A percentile compares a stretch with the other conserved stretches of the same genome.
Conservation (phyloP, 2,329 filamentous ascomycete species). For the Clonostachys sp. region DNA sequence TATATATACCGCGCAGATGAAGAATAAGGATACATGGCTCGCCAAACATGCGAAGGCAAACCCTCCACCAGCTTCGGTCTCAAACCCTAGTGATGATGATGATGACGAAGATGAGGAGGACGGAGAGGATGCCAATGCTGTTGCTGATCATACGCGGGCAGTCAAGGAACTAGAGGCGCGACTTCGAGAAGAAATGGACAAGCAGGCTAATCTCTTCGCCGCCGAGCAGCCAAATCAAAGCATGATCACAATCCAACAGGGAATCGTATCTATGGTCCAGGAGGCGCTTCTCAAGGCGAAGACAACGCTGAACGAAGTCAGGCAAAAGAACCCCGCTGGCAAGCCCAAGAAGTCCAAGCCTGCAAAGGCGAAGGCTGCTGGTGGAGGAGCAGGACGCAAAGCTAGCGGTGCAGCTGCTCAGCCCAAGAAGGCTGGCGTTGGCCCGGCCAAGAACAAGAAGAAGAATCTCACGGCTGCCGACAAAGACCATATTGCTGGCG, state of each 20-base stretch:
- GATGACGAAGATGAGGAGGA: slow-evolving; percentile 68
- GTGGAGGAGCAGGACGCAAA: slow-evolving; percentile 34
- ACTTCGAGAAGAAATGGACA: slow-evolving; percentile 50
- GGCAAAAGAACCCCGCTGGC: slow-evolving; percentile 49
- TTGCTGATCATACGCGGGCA: slow-evolving; percentile 31
- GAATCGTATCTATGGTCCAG: slow-evolving; percentile 61
- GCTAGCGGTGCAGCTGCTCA: slow-evolving; percentile 19
- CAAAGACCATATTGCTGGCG: slow-evolving; percentile 86
- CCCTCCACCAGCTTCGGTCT: slow-evolving; percentile 50
- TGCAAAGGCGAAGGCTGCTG: slow-evolving; percentile 52
- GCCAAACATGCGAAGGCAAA: slow-evolving; percentile 61
- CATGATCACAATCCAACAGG: slow-evolving; percentile 52
- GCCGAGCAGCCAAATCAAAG: slow-evolving; percentile 45
- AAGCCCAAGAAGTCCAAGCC: slow-evolving; percentile 58
- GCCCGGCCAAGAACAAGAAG: slow-evolving; percentile 38
- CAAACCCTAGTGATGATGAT: slow-evolving; percentile 66
- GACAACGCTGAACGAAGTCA: slow-evolving; percentile 49
- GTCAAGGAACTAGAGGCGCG: slow-evolving; percentile 49
- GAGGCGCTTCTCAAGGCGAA: slow-evolving; percentile 72
- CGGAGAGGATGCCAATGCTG: slow-evolving; percentile 30
- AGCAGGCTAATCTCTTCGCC: slow-evolving; percentile 49
- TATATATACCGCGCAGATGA: slow-evolving; percentile 72
- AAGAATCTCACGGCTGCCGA: slow-evolving; percentile 68
- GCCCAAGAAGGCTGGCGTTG: slow-evolving; percentile 22
- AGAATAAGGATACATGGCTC: slow-evolving; percentile 76